phyloP scores from a whole-genome alignment of 805 yeast species.

The Vanderwaltozyma verrucispora region DNA sequence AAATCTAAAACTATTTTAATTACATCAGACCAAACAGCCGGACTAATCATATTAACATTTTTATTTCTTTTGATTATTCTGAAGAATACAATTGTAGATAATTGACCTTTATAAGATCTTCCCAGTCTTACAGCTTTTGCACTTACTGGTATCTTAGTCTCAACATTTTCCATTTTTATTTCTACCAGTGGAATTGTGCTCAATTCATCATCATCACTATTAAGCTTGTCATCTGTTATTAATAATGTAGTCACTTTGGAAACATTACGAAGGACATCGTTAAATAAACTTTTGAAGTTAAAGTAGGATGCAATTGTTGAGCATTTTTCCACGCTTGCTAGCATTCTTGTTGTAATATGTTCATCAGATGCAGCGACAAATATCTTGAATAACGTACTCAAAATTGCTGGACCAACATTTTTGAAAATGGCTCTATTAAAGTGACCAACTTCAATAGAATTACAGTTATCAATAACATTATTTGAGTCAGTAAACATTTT shows the following conservation, averaged over 20 bases:
- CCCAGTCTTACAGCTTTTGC: slow-evolving; percentile 78
- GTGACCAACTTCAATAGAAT: slow-evolving; percentile 31
- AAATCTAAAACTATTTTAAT: slow-evolving; percentile 52
- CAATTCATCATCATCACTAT: slow-evolving; percentile 3
- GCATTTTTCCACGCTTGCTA: slow-evolving; percentile 80
- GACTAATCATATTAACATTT: slow-evolving; percentile 29
- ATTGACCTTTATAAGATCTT: slow-evolving; percentile 78
- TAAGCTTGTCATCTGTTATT: slow-evolving; percentile 21
- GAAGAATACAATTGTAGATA: slow-evolving; percentile 76
- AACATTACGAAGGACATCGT: slow-evolving; percentile 54
- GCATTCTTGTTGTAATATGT: slow-evolving; percentile 74
- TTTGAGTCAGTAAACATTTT: slow-evolving; percentile 15
- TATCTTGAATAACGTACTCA: slow-evolving; percentile 62
- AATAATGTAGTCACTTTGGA: slow-evolving; percentile 60
- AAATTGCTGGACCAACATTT: slow-evolving; percentile 50
- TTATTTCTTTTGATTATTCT: slow-evolving; percentile 54
- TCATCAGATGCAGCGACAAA: slow-evolving; percentile 88
- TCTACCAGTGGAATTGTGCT: slow-evolving; percentile 31
- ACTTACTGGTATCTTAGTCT: slow-evolving; percentile 55
- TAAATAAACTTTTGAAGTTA: slow-evolving; percentile 45
- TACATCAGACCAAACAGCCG: slow-evolving; percentile 47
- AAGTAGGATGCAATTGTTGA: slow-evolving; percentile 65
- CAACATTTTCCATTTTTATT: slow-evolving; percentile 40
- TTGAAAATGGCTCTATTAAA: slow-evolving; percentile 69
- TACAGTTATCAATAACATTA: slow-evolving; percentile 12